phyloP scores from a whole-genome alignment of 352 stramenopile genomes.

The Phytophthora citrophthora region DNA sequence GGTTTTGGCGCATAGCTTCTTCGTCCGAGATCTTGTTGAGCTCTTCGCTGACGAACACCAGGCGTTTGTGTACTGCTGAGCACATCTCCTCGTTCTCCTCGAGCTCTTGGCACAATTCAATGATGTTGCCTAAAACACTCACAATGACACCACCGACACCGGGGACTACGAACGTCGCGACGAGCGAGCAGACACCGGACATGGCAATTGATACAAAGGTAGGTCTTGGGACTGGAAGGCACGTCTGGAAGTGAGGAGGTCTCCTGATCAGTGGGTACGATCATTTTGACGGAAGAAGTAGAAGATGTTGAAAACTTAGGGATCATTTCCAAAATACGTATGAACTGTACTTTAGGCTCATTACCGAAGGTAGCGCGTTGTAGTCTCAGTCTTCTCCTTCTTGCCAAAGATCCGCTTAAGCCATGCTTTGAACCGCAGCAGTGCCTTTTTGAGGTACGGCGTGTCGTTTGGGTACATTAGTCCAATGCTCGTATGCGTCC shows the following conservation, averaged over 20 bases:
- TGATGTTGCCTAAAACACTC: slow-evolving; percentile 22
- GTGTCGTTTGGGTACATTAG: slow-evolving; percentile 17
- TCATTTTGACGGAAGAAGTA: neutral
- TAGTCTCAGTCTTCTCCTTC: slow-evolving; percentile 3
- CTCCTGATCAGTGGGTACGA: neutral
- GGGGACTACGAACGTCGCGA: slow-evolving; percentile 29
- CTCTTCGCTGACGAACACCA: slow-evolving; percentile 28
- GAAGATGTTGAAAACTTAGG: neutral
- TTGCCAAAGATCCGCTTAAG: neutral
- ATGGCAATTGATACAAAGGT: slow-evolving; percentile 3
- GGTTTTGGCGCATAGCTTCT: slow-evolving; percentile 30
- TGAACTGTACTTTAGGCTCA: neutral
- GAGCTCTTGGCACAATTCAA: slow-evolving; percentile 32
- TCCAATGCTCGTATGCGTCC: slow-evolving; percentile 7
- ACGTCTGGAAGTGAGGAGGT: neutral
- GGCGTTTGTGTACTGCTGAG: slow-evolving; percentile 19
- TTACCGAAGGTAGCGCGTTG: neutral
- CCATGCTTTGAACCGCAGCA: neutral
- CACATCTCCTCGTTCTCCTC: slow-evolving; percentile 42
- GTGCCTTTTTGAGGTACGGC: slow-evolving; percentile 4
- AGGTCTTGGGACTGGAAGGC: neutral
- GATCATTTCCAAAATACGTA: slow-evolving; percentile 16
- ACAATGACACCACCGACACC: slow-evolving; percentile 30
- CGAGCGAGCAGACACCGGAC: slow-evolving; percentile 30
- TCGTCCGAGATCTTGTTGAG: slow-evolving; percentile 29